Evolutionary conservation across 345 rosid species (phyloP).

Genomic region (Linum tenue): DNA sequence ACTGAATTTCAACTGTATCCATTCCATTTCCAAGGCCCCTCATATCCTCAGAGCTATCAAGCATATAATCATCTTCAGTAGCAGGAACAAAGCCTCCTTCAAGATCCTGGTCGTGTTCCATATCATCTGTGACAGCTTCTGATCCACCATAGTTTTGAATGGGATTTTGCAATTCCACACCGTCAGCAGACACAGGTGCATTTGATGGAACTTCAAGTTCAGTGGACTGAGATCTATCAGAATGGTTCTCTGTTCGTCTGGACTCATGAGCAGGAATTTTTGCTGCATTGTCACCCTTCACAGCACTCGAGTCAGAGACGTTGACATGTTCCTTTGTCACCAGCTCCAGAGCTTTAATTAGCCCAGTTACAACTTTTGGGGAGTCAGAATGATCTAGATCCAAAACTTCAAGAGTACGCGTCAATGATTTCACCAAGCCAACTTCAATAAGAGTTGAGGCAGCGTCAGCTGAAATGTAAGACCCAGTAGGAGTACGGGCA

Average conservation of each 20-base stretch:
- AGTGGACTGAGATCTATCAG: constrained; percentile 42
- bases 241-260: constrained; percentile 45
- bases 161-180: constrained; percentile 41
- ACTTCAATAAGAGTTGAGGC: constrained; percentile 79
- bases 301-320: constrained; percentile 41
- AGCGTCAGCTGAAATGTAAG: constrained; percentile 76
- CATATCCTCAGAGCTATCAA: constrained; percentile 65
- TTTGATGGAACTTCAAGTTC: constrained; percentile 49
- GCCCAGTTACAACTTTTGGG: constrained; percentile 72
- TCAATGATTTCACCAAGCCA: constrained; percentile 71
- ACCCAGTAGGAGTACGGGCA: constrained; percentile 78
- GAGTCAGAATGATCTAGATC: constrained; percentile 85
- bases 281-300: constrained; percentile 53
- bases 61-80: constrained; percentile 83
- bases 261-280: constrained; percentile 45
- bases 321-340: constrained; percentile 87
- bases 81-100: constrained; percentile 61
- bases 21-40: constrained; percentile 67
- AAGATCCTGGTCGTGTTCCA: constrained; percentile 93
- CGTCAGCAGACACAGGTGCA: constrained; percentile 45
- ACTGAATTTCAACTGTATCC: constrained; percentile 57
- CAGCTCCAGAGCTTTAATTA: constrained; percentile 78
- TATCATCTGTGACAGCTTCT: constrained; percentile 80
- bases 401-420: constrained; percentile 70
- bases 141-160: constrained; percentile 54